Evolutionary conservation across 2,329 filamentous ascomycete species (phyloP).

Genomic region (Arthrobotrys musiformis): DNA sequence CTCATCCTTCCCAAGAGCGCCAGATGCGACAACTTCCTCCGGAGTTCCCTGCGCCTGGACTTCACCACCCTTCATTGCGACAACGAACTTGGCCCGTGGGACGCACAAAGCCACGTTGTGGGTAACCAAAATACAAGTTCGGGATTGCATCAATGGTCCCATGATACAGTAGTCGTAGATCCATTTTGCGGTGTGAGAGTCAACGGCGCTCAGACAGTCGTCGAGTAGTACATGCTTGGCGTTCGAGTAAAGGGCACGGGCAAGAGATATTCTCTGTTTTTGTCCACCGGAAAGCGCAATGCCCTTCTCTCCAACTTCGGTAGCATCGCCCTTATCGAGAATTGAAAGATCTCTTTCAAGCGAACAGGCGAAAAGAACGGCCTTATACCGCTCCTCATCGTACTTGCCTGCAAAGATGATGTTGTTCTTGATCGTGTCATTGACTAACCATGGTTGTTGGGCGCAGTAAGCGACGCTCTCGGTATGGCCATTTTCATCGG

Average conservation of each 20-base stretch:
- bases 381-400: constrained; percentile 82
- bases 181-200: constrained; percentile 97
- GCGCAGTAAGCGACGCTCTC: constrained; percentile 97
- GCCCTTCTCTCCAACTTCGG: constrained; percentile 94
- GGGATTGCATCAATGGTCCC: constrained; percentile 84
- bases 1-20: constrained; percentile 83
- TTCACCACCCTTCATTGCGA: constrained; percentile 87
- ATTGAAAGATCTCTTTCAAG: constrained; percentile 91
- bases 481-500: constrained; percentile 84
- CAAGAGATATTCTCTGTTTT: constrained; percentile 95
- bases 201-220: constrained; percentile 94
- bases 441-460: constrained; percentile 96
- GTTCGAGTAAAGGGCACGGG: constrained; percentile 96
- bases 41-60: constrained; percentile 80
- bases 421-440: constrained; percentile 94
- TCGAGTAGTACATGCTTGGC: constrained; percentile 90
- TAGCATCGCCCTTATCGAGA: constrained; percentile 90
- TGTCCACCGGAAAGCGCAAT: constrained; percentile 96
- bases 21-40: constrained; percentile 82
- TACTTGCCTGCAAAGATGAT: constrained; percentile 87
- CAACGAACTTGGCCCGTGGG: constrained; percentile 80
- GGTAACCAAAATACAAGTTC: constrained; percentile 94
- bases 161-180: constrained; percentile 94
- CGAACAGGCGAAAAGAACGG: constrained; percentile 90
- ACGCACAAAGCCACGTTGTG: constrained; percentile 93